Evolutionary conservation across 202 grass and related monocot genomes (phyloP), one percentile per base, ranked within the genome.

Genomic region (Elaeis oleifera): DNA sequence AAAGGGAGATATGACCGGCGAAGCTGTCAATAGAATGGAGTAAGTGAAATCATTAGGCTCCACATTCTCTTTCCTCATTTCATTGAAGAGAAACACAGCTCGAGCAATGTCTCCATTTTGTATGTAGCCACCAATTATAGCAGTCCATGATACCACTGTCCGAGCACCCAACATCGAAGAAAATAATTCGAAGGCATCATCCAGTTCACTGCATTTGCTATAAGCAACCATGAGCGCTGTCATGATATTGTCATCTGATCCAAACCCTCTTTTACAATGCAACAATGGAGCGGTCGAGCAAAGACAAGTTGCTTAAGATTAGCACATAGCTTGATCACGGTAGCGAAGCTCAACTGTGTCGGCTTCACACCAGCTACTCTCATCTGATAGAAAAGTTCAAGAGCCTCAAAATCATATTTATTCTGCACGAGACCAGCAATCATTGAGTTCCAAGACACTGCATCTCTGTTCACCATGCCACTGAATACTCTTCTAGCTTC

Each of bases 41-140:
- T 84, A 89, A 18, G 85, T 84, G 60, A 84, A 72, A 9, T 75
- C 80, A 75, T 89, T 89, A 44, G 81, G 81, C 52, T 74, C 24
- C 14, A 84, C 53, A 60, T 27, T 44, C 44, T 74, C 66, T 78
- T 67, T 60, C 72, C 85, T 81, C 80, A 89, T 89, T 71, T 67
- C 64, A 44, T 23, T 61, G 64, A 81, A 84, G 61, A 84, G 77
- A 52, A 17, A 14, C 57, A 53, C 70, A 65, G 65, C 77, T 51
- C 61, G 74, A 65, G 61, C 39, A 32, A 69, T 57, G 27, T 75
- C 70, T 24, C 63, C 64, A 18, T 77, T 80, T 59, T 89, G 70
- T 68, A 75, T 63, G 54, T 64, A 81, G 21, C 77, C 85, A 71
- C 50, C 63, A 31, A 89, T 81, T 63, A 89, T 81, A 18, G 85